These are phyloP conservation scores for Suillus clintonianus DNA, from an alignment of 768 basidiomycete species.

Conservation along the genomic window DNA sequence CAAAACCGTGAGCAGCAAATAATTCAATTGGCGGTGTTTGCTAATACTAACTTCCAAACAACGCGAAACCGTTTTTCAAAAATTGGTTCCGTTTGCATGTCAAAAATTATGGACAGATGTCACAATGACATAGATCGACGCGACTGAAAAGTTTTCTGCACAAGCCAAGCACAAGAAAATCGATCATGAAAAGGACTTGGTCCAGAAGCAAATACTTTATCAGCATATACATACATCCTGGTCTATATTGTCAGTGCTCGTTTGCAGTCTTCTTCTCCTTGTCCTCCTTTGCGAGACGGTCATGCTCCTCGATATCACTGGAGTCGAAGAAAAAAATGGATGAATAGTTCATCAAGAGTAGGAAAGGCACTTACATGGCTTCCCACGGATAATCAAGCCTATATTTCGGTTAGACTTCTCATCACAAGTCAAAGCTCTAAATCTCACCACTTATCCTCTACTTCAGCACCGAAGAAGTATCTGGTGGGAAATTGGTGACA, in stretches of 20 bases:
- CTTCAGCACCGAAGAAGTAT: conserved; percentile 83
- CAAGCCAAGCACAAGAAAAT: neutral
- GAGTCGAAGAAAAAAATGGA: neutral
- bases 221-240: neutral
- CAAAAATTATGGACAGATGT: neutral
- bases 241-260: neutral
- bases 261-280: conserved; percentile 17
- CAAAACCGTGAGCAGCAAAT: conserved; percentile 1
- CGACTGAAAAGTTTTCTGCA: no score
- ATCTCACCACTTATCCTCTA: conserved; percentile 69
- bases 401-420: conserved; percentile 19
- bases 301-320: conserved; percentile 79
- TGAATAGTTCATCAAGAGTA: neutral
- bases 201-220: neutral
- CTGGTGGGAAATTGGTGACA: conserved; percentile 29
- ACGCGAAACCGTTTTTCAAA: neutral
- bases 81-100: neutral
- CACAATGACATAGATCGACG: neutral
- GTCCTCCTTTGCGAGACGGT: conserved; percentile 56
- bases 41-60: neutral
- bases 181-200: neutral
- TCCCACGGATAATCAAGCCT: conserved; percentile 91
- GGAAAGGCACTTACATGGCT: conserved; percentile 51
- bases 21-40: neutral
- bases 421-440: neutral